Evolutionary conservation across 495 filamentous ascomycete genomes (phyloP), one percentile per base, ranked within the genome.

Genomic region (Penicillium bovifimosum): DNA sequence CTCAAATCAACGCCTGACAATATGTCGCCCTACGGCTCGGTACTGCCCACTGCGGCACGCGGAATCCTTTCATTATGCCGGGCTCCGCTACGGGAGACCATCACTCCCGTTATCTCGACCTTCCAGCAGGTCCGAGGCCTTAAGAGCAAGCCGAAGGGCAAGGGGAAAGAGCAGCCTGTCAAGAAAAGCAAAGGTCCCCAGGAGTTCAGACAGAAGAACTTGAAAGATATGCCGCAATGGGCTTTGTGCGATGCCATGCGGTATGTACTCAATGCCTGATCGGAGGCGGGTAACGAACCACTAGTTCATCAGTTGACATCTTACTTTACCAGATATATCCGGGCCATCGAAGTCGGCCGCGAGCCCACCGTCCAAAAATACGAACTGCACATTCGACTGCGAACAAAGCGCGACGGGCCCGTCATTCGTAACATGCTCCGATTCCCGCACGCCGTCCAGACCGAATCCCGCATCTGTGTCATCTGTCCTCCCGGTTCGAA

Each of bases 231-330:
- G 56, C 73, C 88, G 32, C 83, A 88, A 56, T 93, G 82, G 64
- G 78, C 88, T 5, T 78, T 98, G 9, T 87, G 87, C 58, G 93
- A 98, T 75, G 93, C 93, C 6, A 95, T 98, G 84, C 81, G 91
- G 88, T 92, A 80, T 41, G 80, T 58, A 26, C 44, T 34, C 17
- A 10, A 11, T n/a, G n/a, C 38, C 33, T 17, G 32, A 35, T n/a
- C 16, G 13, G 17, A 16, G 17, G 18, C 20, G 16, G n/a, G 6
- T 9, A 48, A 13, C 5, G n/a, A 47, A 17, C 16, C 3, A 24
- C 18, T 7, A 3, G 33, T 7, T 13, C 33, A 47, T 28, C 20
- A 48, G 50, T 42, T 55, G 38, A 71, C 53, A 28, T 43, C 31
- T 31, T 45, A 48, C 35, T 38, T 56, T 26, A 32, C 31, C 56